Percentiles rank a stretch among this genome's conserved stretches.
phyloP scores from a whole-genome alignment of 768 basidiomycete species.

The Pleurotus djamor region DNA sequence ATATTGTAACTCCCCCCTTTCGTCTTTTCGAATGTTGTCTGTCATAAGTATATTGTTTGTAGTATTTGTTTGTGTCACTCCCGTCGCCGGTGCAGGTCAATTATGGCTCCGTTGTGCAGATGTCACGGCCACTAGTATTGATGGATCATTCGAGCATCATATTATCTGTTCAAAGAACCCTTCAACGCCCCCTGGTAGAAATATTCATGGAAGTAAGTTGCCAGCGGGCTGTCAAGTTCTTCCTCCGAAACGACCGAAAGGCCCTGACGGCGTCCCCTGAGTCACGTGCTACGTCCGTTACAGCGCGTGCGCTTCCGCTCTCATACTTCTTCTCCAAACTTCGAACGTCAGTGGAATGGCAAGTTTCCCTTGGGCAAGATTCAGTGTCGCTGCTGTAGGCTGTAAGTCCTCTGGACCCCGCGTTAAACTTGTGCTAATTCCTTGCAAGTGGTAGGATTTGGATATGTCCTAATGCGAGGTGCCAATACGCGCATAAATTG shows the following conservation, averaged over 20 bases:
- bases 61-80: not conserved
- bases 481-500: not conserved
- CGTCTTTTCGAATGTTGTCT: not conserved
- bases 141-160: not conserved
- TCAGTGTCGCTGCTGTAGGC: slow-evolving; percentile 41
- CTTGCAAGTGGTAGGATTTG: slow-evolving; percentile 49
- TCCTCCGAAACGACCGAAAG: no score
- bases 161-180: not conserved
- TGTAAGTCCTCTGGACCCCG: slow-evolving; percentile 34
- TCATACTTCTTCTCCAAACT: not conserved
- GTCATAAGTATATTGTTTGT: not conserved
- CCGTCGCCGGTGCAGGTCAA: not conserved
- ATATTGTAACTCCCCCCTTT: not conserved
- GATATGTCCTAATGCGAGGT: slow-evolving; percentile 64
- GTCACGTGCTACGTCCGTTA: not conserved
- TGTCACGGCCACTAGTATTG: not conserved
- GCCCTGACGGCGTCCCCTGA: not conserved
- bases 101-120: not conserved
- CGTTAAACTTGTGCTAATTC: not conserved
- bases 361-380: slow-evolving; percentile 58
- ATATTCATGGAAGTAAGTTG: slow-evolving; percentile 6
- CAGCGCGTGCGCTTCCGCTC: not conserved
- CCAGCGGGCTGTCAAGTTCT: not conserved
- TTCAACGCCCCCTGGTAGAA: not conserved
- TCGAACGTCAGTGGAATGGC: slow-evolving; percentile 23